Base-by-base conservation (phyloP, 176 grass and related monocot genomes). In the Hsuehochloa calcarea region DNA sequence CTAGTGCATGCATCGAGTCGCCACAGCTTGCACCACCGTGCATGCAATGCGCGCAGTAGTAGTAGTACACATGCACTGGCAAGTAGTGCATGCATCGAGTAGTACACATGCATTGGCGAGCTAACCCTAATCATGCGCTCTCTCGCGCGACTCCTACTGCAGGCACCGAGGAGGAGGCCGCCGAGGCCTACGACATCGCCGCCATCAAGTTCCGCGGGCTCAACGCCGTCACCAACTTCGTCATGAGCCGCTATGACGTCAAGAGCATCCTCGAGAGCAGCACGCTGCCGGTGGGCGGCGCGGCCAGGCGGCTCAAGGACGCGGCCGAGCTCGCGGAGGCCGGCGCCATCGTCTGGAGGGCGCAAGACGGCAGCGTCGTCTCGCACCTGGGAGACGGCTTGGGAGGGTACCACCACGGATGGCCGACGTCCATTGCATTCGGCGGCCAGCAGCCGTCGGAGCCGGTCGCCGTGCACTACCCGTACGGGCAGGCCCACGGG, bases 191-290 rank as follows among this genome's bases (percentile, higher is more conserved):
- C 75, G 89, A 91, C 70, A 91, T 91, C 17, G 92, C 89, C 2
- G 92, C 92, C 15, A 94, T 94, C 86, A 94, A 94, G 83, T 94
- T 94, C 84, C 62, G 92, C 0, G 89, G 89, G 6, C 77, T 89
- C 39, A 94, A 84, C 40, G 92, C 92, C 74, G 92, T 94, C 65
- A 91, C 92, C 64, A 94, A 94, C 89, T 94, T 94, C 40, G 86
- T 89, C 83, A 91, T 94, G 86, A 87, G 72, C 75, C 80, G 89
- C 70, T 91, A 94, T 86, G 89, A 91, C 75, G 89, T 91, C 4
- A 82, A 94, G 70, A 83, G 86, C 92, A 94, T 94, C 78, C 77
- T 90, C 27, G 75, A 88, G 40, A 90, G 88, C 82, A 79, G 89
- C 76, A 84, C 75, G 43, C 91, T 90, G 16, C 88, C 88, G 2